A percentile compares a stretch with the other conserved stretches of the same genome.
These are phyloP conservation scores for Punica granatum DNA, from an alignment of 345 rosid species.

Conservation along the genomic window DNA sequence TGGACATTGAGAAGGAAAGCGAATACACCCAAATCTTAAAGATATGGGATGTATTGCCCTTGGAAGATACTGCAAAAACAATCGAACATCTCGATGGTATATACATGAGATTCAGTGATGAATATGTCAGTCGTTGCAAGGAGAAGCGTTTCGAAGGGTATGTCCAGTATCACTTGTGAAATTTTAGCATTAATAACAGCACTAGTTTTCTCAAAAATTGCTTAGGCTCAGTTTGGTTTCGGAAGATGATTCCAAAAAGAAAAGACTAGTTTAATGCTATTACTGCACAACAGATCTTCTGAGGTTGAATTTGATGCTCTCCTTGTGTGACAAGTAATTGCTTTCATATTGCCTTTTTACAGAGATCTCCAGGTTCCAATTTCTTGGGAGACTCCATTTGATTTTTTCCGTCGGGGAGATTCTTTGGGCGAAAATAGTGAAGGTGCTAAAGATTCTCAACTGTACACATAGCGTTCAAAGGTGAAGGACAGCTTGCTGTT, in stretches of 20 bases:
- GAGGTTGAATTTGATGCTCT: background rate
- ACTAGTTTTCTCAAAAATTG: no score
- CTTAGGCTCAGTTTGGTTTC: no score
- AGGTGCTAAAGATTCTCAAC: constrained; percentile 11
- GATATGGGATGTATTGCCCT: constrained; percentile 47
- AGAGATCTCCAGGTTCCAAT: constrained; percentile 46
- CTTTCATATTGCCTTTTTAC: background rate
- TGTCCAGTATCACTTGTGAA: background rate
- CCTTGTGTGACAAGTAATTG: background rate
- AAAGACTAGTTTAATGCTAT: no score
- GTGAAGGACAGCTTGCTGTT: constrained; percentile 41
- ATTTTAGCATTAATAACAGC: no score
- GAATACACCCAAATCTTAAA: constrained; percentile 36
- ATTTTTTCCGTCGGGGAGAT: constrained; percentile 19
- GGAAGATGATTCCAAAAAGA: no score
- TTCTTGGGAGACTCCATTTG: constrained; percentile 26
- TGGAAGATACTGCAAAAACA: constrained; percentile 27
- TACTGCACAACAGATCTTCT: background rate
- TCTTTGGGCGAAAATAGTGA: constrained; percentile 9
- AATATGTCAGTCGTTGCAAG: constrained; percentile 34
- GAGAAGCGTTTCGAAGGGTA: constrained; percentile 48
- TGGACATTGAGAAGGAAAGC: constrained; percentile 27
- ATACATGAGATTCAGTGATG: constrained; percentile 28
- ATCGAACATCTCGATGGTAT: constrained; percentile 35
- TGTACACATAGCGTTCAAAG: constrained; percentile 30